Evolutionary conservation across 805 yeast species (phyloP), one percentile per base, ranked within the genome.

Genomic region (Pichia phayaonensis): DNA sequence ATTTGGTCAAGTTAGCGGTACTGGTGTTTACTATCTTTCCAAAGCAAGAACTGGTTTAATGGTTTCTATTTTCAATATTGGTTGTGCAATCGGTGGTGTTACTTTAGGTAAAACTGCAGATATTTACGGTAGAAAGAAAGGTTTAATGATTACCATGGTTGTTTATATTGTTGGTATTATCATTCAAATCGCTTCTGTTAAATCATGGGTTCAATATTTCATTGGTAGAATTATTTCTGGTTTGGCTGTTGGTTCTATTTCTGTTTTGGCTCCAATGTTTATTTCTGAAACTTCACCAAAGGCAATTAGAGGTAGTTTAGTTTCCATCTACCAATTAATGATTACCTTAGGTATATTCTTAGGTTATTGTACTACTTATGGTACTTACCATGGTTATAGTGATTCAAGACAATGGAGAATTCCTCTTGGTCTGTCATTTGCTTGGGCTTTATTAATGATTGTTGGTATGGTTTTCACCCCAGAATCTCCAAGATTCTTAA

Each of bases 41-140:
- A 72, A 77, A 57, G 77, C 74, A 22, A 70, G 84, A 67, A 67
- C 73, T 16, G 86, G 86, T 56, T 63, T 85, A 48, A 76, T 84
- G 53, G 84, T 86, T 40, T 81, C 87, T 23, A 80, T 84, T 49
- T 83, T 83, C 72, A 81, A 82, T 65, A 68, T 81, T 58, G 87
- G 87, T 50, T 82, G 88, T 72, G 86, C 86, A 49, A 68, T 84
- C 50, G 92, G 90, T 64, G 85, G 87, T 65, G 62, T 84, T 26
- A 67, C 76, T 45, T 67, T 83, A 42, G 74, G 82, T 50, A 80
- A 75, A 60, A 53, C 72, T 29, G 86, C 79, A 62, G 89, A 84
- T 61, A 61, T 69, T 22, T 69, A 68, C 55, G 89, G 89, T 57
- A 74, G 89, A 69, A 79, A 80, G 63, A 54, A 62, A 46, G 84